A percentile compares a stretch with the other conserved stretches of the same genome.
Conservation (phyloP, 768 basidiomycete species). For the Cystofilobasidium bisporidii region DNA sequence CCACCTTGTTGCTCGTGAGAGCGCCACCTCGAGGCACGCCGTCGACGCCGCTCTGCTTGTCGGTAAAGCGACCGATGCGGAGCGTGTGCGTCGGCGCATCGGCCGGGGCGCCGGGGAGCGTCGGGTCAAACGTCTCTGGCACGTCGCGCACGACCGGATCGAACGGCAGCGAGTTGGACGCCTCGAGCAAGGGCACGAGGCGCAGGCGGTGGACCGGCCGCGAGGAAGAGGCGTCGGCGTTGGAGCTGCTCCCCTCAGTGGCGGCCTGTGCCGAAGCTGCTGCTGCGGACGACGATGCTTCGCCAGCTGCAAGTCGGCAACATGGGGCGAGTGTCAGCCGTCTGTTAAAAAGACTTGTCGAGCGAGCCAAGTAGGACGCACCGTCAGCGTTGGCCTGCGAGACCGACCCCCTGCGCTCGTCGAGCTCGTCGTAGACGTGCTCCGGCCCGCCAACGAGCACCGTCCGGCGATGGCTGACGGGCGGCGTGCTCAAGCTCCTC, state of each 20-base stretch:
- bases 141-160: slow-evolving; percentile 86
- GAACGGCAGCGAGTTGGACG: slow-evolving; percentile 76
- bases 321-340: background rate
- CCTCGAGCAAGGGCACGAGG: slow-evolving; percentile 90
- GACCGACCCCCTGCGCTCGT: background rate
- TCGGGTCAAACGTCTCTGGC: slow-evolving; percentile 46
- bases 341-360: too few species aligned
- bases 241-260: background rate
- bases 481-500: background rate
- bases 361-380: too few species aligned
- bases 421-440: background rate
- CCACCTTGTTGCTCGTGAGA: slow-evolving; percentile 66
- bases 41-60: slow-evolving; percentile 40
- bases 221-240: slow-evolving; percentile 3
- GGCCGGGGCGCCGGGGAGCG: slow-evolving; percentile 20
- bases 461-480: too few species aligned
- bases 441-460: too few species aligned
- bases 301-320: background rate
- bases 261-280: background rate
- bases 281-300: background rate
- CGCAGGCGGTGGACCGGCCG: slow-evolving; percentile 36
- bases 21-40: slow-evolving; percentile 40
- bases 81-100: slow-evolving; percentile 41
- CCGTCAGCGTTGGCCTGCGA: background rate
- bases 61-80: slow-evolving; percentile 90